Evolutionary conservation across 805 yeast genomes (phyloP), one percentile per base, ranked within the genome.

Genomic region (Yarrowia yakushimensis): DNA sequence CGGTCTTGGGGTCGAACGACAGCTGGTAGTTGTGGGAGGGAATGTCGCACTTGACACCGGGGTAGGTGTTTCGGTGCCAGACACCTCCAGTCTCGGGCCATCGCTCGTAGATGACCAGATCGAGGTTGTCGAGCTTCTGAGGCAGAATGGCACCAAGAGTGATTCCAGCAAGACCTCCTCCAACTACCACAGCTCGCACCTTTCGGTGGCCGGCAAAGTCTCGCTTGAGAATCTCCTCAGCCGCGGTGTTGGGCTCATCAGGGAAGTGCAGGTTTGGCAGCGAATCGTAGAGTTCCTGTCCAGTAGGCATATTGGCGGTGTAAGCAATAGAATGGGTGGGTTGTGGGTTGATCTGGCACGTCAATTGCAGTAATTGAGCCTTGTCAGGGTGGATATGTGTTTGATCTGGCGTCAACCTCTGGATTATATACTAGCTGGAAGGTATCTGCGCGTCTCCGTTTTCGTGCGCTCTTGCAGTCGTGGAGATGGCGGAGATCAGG

Each of bases 131-230:
- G 33, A 69, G 46, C 37, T 66, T 64, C n/a, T 63, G 48, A 8
- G 65, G 68, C 50, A 69, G 60, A 20, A 64, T 46, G 33, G 61
- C 46, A 9, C 67, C 68, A 12, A 67, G 57, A 13, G 68, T 33
- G 34, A 70, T 68, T 9, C 73, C 73, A 5, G 71, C 66, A 8
- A 65, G 48, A 11, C 73, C 74, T 5, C 70, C 73, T 11, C 73
- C 73, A 41, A 70, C 66, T 12, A 65, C 62, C 41, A 66, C 60
- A 10, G 60, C 60, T 4, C 60, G 34, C 17, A 52, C 45, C 43
- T 52, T 52, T 52, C 60, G 60, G 18, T 37, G 60, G 18, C 60
- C 60, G 10, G 45, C 60, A 27, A 52, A 52, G 27, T 34, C 45
- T 23, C 45, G 42, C 33, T 27, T 25, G 18, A 34, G 34, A 52